Evolutionary conservation across 2,329 filamentous ascomycete genomes (phyloP).

Genomic region (Penicillium sp.): DNA sequence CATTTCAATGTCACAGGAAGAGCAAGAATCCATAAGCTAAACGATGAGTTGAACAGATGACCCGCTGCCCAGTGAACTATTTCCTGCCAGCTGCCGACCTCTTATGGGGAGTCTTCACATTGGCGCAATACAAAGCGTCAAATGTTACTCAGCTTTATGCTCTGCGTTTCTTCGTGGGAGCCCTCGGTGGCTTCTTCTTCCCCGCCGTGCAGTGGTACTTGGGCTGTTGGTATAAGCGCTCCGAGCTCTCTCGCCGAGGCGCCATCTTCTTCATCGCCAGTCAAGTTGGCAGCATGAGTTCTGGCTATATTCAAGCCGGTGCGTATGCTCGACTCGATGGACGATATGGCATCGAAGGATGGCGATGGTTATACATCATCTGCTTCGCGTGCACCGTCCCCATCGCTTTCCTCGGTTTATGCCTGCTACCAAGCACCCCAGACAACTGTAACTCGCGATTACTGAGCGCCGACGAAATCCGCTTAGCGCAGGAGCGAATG

Average conservation of each 20-base stretch:
- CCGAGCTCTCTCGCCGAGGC: slow-evolving; percentile 24
- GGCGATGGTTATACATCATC: slow-evolving; percentile 25
- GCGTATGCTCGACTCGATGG: slow-evolving; percentile 23
- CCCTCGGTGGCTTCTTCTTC: slow-evolving; percentile 37
- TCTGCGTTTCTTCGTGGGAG: slow-evolving; percentile 38
- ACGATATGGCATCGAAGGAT: slow-evolving; percentile 20
- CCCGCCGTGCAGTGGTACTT: slow-evolving; percentile 30
- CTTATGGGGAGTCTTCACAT: slow-evolving; percentile 21
- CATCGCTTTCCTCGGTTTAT: slow-evolving; percentile 25
- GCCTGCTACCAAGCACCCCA: slow-evolving; percentile 24
- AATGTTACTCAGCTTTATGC: slow-evolving; percentile 32
- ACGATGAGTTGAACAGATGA: slow-evolving; percentile 14
- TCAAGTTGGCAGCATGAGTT: slow-evolving; percentile 28
- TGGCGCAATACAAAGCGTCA: slow-evolving; percentile 21
- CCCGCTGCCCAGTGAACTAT: slow-evolving; percentile 23
- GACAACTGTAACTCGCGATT: slow-evolving; percentile 24
- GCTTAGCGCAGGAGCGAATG: slow-evolving; percentile 25
- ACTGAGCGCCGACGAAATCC: slow-evolving; percentile 20
- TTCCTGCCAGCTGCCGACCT: slow-evolving; percentile 23
- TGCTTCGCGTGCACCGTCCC: slow-evolving; percentile 27
- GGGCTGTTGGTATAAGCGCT: slow-evolving; percentile 28
- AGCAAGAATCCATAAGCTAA: not conserved
- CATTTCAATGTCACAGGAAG: not conserved
- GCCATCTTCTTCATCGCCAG: slow-evolving; percentile 29
- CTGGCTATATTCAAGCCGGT: slow-evolving; percentile 27